Evolutionary conservation across 75 land plant genomes (phyloP).

Genomic region (Cupressus sempervirens): DNA sequence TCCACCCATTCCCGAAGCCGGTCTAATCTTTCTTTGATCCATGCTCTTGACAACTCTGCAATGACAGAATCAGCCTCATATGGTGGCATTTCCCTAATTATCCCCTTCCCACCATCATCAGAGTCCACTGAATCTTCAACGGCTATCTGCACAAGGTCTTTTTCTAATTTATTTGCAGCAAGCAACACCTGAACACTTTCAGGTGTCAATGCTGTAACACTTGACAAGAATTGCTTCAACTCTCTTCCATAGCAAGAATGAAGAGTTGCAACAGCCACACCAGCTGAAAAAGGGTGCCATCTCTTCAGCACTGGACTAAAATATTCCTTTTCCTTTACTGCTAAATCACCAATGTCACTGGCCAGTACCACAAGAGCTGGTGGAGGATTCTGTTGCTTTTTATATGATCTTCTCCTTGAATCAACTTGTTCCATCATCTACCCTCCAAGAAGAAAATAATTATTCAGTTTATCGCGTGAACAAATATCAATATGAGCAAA

Average conservation of each 20-base stretch:
- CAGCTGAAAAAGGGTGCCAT: slow-evolving; percentile 92
- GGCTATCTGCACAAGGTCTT: slow-evolving; percentile 84
- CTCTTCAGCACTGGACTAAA: slow-evolving; percentile 84
- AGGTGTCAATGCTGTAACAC: slow-evolving; percentile 59
- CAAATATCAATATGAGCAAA: not conserved
- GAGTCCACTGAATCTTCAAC: slow-evolving; percentile 95
- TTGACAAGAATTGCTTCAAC: slow-evolving; percentile 73
- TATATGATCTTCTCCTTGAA: slow-evolving; percentile 71
- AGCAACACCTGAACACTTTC: slow-evolving; percentile 75
- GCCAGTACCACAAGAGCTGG: slow-evolving; percentile 75
- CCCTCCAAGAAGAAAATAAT: not conserved
- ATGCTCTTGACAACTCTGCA: slow-evolving; percentile 57
- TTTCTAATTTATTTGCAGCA: slow-evolving; percentile 82
- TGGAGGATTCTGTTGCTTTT: slow-evolving; percentile 44
- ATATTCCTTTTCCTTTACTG: slow-evolving; percentile 57
- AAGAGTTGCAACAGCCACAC: slow-evolving; percentile 94
- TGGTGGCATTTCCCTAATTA: slow-evolving; percentile 96
- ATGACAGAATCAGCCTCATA: slow-evolving; percentile 78
- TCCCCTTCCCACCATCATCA: slow-evolving; percentile 95
- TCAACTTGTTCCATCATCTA: slow-evolving; percentile 93
- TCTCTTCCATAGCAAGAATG: slow-evolving; percentile 93
- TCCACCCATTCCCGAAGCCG: slow-evolving; percentile 77
- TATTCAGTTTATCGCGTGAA: not conserved
- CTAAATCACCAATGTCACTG: slow-evolving; percentile 67
- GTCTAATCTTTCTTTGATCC: slow-evolving; percentile 76